phyloP scores from a whole-genome alignment of 1,284 basidiomycete species.

The Trametes sp. region DNA sequence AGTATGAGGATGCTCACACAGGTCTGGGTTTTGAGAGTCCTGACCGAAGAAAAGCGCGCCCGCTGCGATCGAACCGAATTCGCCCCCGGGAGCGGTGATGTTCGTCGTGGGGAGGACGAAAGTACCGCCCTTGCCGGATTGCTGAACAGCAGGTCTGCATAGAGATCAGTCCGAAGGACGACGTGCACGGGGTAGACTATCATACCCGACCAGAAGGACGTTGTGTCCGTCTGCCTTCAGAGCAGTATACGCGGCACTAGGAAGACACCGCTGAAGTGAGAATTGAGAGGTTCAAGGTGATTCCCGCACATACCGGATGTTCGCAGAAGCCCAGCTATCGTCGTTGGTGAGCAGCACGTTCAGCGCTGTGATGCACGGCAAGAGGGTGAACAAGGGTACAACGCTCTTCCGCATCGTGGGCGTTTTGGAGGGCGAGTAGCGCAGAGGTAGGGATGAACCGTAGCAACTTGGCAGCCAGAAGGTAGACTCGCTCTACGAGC shows the following conservation, averaged over 20 bases:
- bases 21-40: slow-evolving; percentile 32
- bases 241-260: slow-evolving; percentile 37
- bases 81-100: slow-evolving; percentile 40
- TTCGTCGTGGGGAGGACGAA: slow-evolving; percentile 40
- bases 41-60: slow-evolving; percentile 41
- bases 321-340: slow-evolving; percentile 44
- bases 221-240: slow-evolving; percentile 38
- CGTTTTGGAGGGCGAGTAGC: neutral
- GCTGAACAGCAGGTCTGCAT: slow-evolving; percentile 39
- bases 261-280: neutral
- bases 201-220: slow-evolving; percentile 37
- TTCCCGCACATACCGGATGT: slow-evolving; percentile 36
- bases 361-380: slow-evolving; percentile 32
- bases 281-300: neutral
- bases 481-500: neutral
- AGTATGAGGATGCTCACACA: slow-evolving; percentile 34
- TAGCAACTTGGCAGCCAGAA: neutral
- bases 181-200: too few relatives aligned
- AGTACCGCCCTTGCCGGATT: slow-evolving; percentile 42
- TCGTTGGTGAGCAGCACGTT: slow-evolving; percentile 43
- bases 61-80: slow-evolving; percentile 38
- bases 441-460: slow-evolving; percentile 4
- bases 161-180: neutral
- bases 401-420: slow-evolving; percentile 25
- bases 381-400: slow-evolving; percentile 22